Evolutionary conservation across 768 basidiomycete genomes (phyloP).

Genomic region (Leccinum disarticulatum): DNA sequence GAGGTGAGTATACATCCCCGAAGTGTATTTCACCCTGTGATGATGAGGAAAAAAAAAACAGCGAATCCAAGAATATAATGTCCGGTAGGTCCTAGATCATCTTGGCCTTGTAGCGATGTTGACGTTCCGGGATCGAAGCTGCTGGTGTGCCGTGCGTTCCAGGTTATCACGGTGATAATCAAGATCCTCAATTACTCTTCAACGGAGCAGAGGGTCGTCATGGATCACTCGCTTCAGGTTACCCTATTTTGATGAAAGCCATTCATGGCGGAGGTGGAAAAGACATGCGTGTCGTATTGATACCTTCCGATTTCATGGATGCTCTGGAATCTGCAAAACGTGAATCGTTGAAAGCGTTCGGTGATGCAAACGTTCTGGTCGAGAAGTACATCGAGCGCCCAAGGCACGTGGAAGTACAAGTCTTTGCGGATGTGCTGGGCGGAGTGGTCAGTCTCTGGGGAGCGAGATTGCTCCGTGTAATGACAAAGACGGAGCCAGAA

Average conservation of each 20-base stretch:
- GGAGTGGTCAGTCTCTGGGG: conserved; percentile 89
- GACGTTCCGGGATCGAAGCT: conserved; percentile 41
- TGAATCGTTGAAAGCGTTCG: conserved; percentile 85
- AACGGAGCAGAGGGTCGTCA: conserved; percentile 50
- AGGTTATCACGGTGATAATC: conserved; percentile 86
- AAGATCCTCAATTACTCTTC: conserved; percentile 70
- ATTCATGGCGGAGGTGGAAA: conserved; percentile 97
- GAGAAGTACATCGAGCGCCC: conserved; percentile 89
- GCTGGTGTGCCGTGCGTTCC: conserved; percentile 93
- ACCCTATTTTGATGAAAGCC: conserved; percentile 95
- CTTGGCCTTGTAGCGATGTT: not conserved
- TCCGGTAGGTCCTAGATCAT: conserved; percentile 44
- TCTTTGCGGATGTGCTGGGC: conserved; percentile 85
- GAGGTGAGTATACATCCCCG: conserved; percentile 49
- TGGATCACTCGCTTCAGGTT: conserved; percentile 44
- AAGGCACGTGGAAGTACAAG: conserved; percentile 92
- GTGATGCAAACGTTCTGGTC: conserved; percentile 81
- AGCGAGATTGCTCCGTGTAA: conserved; percentile 83
- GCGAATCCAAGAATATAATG: conserved; percentile 97
- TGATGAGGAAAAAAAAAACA: conserved; percentile 24
- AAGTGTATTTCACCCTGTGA: not conserved
- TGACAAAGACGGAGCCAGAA: conserved; percentile 87
- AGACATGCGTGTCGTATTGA: conserved; percentile 84
- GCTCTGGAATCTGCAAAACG: conserved; percentile 85
- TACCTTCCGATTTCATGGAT: conserved; percentile 70